Base-by-base conservation (phyloP, 2,329 filamentous ascomycete genomes). In the Pseudohalonectria lignicola region DNA sequence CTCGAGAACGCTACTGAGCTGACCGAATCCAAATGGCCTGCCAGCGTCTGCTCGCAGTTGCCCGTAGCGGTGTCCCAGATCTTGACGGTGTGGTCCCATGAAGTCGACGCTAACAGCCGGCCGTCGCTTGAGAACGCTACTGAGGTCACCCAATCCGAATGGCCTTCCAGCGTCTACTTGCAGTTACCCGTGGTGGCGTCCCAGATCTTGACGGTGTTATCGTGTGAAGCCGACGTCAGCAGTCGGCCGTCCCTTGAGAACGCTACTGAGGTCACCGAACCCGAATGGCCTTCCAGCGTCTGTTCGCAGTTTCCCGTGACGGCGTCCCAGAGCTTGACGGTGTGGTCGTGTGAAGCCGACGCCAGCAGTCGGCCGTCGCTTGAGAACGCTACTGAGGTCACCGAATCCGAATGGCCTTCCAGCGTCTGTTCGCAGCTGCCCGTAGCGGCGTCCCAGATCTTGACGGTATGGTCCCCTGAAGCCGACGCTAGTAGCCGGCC, bases 91-190 rank as follows among this genome's bases (percentile, higher is more conserved):
- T 21, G 17, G 26, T 47, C 43, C 25, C 26, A 7, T 16, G 45
- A 47, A 11, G 20, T 43, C 13, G 42, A 37, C 18, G 31, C 45
- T 4, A 46, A 13, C 29, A 16, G 21, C 39, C 28, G 39, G 26
- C 43, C 41, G 31, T 49, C 41, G 25, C 40, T 41, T n/a, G 45
- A 48, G 47, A 48, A 49, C 16, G 37, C 44, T 2, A 49, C 34
- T 10, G 39, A 34, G 11, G 13, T 40, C 25, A 48, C 31, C 28
- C 1, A 12, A n/a, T 9, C 11, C n/a, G 15, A 13, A 37, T 50
- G 23, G 23, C 23, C 23, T 12, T 26, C 12, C 23, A 26, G 23
- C 23, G 23, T 26, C 12, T 26, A 12, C 23, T 12, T 26, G 8
- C 12, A 7, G 7, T 26, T 12, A 12, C 20, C 33, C 33, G 33